Percentiles rank a stretch among this genome's conserved stretches.
Evolutionary conservation across 345 rosid genomes (phyloP).

Genomic region (Eucalyptus sideroxylon): DNA sequence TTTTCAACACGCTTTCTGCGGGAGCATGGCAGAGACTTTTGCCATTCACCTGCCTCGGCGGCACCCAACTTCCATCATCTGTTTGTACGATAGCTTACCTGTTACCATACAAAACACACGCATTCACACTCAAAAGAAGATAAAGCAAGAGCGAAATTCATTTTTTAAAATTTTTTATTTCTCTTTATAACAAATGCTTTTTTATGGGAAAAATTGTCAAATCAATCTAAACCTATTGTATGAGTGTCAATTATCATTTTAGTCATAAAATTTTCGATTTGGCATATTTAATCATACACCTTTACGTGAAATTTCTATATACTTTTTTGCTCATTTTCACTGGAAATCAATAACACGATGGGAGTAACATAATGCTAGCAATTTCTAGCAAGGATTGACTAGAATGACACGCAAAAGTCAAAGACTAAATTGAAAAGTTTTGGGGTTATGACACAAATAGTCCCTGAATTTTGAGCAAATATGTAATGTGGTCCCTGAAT

Average conservation of each 20-base stretch:
- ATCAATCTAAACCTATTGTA: neutral
- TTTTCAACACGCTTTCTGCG: neutral
- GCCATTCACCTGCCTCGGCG: neutral
- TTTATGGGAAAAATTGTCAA: neutral
- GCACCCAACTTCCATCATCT: neutral
- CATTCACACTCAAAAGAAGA: neutral
- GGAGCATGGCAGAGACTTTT: neutral
- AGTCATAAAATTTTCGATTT: fast-evolving
- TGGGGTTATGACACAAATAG: neutral
- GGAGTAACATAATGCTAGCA: neutral
- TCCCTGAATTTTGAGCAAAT: too few relatives aligned
- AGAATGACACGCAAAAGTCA: neutral
- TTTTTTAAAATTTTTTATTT: too few relatives aligned
- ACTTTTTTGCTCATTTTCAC: fast-evolving
- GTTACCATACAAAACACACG: neutral
- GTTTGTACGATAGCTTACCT: neutral
- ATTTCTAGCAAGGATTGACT: neutral
- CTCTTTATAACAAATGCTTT: neutral
- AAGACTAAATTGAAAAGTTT: neutral
- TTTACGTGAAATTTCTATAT: neutral
- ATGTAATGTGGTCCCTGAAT: fast-evolving
- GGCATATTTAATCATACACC: neutral
- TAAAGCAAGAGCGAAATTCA: neutral
- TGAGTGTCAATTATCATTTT: neutral
- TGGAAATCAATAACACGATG: neutral